Evolutionary conservation across 208 protist genomes (phyloP), one percentile per base, ranked within the genome.

Genomic region (Novymonas esmeraldas): DNA sequence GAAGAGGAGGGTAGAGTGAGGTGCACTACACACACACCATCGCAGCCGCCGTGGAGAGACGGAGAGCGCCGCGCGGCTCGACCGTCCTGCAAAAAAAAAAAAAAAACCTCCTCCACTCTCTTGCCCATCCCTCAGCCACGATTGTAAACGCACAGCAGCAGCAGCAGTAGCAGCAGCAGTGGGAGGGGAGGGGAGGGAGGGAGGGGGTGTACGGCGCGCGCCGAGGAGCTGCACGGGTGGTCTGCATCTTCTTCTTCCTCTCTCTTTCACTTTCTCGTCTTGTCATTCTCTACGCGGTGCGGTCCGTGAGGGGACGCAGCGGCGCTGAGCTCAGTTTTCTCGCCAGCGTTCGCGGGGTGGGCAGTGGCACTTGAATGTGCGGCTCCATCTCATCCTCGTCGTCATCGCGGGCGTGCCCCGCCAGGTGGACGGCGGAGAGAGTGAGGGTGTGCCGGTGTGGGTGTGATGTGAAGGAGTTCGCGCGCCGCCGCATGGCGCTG

Each of bases 361-460:
- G 68, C 20, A 56, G 33, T 2, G 68, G 68, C 22, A 39, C 42
- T 3, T 38, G 50, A 4, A 63, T 26, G 44, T 68, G 69, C 36
- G 50, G 52, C 52, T 68, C 52, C 0, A 50, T 39, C 18, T 68
- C 52, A 9, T 67, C 68, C 7, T 44, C 50, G 36, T 57, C 69
- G 6, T 42, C 33, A 28, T 69, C 51, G 3, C 33, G 7, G 7
- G 24, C 36, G n/a, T 18, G 33, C 4, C n/a, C n/a, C n/a, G n/a
- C n/a, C n/a, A n/a, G n/a, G n/a, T n/a, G n/a, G n/a, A n/a, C n/a
- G n/a, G n/a, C n/a, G n/a, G n/a, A n/a, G n/a, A n/a, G 6, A 26
- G 11, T 10, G 31, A 14, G 6, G n/a, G 52, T 42, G 33, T 24
- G 20, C 7, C 31, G 6, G 52, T 42, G 33, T 22, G 34, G 2